Evolutionary conservation across 2,329 filamentous ascomycete species (phyloP).

Genomic region (Xylariaceae sp.): DNA sequence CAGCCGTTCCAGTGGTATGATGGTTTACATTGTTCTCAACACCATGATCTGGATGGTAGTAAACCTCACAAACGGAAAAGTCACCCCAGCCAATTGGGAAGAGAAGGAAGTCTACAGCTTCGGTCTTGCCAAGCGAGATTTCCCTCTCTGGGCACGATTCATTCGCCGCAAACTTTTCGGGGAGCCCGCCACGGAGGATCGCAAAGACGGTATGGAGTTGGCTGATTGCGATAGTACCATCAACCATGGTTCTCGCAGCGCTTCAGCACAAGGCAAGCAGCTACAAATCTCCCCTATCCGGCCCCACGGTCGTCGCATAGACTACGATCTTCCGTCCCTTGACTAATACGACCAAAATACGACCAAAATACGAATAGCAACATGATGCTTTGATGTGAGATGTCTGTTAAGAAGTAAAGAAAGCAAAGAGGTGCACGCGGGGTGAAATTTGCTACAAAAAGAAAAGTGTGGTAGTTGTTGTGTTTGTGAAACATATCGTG

Average conservation of each 20-base stretch:
- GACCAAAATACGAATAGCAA: too few relatives aligned
- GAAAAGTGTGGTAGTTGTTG: conserved; percentile 2
- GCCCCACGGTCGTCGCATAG: conserved; percentile 14
- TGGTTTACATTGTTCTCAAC: conserved; percentile 51
- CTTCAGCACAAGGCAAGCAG: conserved; percentile 26
- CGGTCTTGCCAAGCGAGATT: conserved; percentile 47
- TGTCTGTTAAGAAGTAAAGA: conserved; percentile 3
- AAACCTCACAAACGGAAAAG: conserved; percentile 39
- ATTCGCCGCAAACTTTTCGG: conserved; percentile 26
- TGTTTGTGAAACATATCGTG: conserved; percentile 14
- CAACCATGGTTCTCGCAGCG: conserved; percentile 27
- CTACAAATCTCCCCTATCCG: conserved; percentile 13
- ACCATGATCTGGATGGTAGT: conserved; percentile 46
- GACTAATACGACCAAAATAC: conserved; percentile 15
- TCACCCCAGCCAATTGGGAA: conserved; percentile 48
- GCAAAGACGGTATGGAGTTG: conserved; percentile 30
- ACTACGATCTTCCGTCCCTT: conserved; percentile 25
- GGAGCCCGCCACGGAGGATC: conserved; percentile 13
- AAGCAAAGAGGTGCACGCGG: conserved; percentile 1
- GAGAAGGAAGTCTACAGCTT: conserved; percentile 52
- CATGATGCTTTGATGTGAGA: background rate
- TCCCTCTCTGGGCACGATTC: conserved; percentile 52
- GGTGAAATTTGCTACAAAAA: conserved; percentile 9
- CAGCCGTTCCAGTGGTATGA: conserved; percentile 38
- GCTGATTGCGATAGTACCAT: conserved; percentile 31